Base-by-base conservation (phyloP, 352 stramenopile genomes). In the Plasmopara muralis region DNA sequence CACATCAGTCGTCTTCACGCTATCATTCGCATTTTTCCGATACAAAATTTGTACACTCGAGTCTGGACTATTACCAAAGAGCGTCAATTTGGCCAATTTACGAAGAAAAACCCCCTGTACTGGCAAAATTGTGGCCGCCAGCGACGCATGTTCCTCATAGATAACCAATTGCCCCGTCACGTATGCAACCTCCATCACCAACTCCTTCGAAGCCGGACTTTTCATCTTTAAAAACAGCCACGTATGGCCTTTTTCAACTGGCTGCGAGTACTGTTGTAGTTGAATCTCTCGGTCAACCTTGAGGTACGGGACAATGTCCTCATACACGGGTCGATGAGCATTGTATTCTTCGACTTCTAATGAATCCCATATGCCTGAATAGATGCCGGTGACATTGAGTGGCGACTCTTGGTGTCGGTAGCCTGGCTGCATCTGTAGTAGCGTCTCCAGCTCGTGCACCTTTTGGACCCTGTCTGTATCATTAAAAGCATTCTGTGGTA, bases 151-250 rank as follows among this genome's bases (percentile, higher is more conserved):
- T 43, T 92, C 72, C 42, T 92, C 82, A 58, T 92, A 89, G 38
- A 92, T 87, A 15, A 92, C 80, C 47, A 89, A 64, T 55, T 92
- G 82, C 0, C 82, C 82, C 15, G 77, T 87, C 2, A 89, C 77
- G 53, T 92, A 92, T 12, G 78, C 69, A 38, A 89, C 74, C 37
- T 92, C 82, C 9, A 69, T 66, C 13, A 52, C 72, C 28, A 92
- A 47, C 20, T 89, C 82, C 28, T 88, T 87, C 5, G 71, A 72
- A 1, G 77, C 74, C 4, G 82, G 74, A 16, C 68, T 57, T 59
- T 89, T 89, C 74, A 87, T 89, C 62, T 87, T 89, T 6, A 92
- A 58, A 20, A 92, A 75, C 3, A 92, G 57, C 82, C 82, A 92
- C 56, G 79, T 83, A 43, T 87, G 69, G 12, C 82, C 82, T 7